Conservation (phyloP, 495 filamentous ascomycete genomes). For the Penicillium nucicola region DNA sequence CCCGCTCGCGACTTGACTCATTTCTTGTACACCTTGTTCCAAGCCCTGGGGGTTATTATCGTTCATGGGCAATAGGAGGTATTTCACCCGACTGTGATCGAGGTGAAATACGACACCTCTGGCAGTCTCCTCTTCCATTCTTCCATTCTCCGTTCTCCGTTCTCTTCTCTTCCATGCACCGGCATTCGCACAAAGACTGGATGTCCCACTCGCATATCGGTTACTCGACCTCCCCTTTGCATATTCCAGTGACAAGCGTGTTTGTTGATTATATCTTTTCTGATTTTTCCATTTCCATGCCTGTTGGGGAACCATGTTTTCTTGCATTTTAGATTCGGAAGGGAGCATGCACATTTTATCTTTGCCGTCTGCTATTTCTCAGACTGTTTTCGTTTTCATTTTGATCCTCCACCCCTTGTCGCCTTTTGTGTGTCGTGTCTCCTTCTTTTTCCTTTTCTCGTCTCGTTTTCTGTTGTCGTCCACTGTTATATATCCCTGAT, state of each 20-base stretch:
- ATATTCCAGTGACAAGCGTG: conserved; percentile 44
- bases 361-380: neutral
- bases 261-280: conserved; percentile 2
- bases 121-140: conserved; percentile 2
- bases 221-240: conserved; percentile 25
- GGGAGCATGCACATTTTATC: conserved; percentile 32
- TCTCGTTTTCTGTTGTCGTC: conserved; percentile 10
- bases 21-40: neutral
- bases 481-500: conserved; percentile 32
- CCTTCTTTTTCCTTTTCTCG: conserved; percentile 7
- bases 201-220: conserved; percentile 21
- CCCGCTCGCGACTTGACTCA: neutral
- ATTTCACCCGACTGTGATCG: neutral
- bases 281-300: conserved; percentile 3
- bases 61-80: too few relatives aligned
- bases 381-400: too few relatives aligned
- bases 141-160: neutral
- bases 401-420: conserved; percentile 10
- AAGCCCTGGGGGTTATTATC: too few relatives aligned
- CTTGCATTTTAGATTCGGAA: conserved; percentile 45
- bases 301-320: conserved; percentile 22
- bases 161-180: conserved; percentile 10
- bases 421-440: conserved; percentile 5
- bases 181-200: conserved; percentile 10
- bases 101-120: neutral